These are phyloP conservation scores for Microdochium nivale DNA, from an alignment of 2,329 filamentous ascomycete genomes.

Conservation along the genomic window DNA sequence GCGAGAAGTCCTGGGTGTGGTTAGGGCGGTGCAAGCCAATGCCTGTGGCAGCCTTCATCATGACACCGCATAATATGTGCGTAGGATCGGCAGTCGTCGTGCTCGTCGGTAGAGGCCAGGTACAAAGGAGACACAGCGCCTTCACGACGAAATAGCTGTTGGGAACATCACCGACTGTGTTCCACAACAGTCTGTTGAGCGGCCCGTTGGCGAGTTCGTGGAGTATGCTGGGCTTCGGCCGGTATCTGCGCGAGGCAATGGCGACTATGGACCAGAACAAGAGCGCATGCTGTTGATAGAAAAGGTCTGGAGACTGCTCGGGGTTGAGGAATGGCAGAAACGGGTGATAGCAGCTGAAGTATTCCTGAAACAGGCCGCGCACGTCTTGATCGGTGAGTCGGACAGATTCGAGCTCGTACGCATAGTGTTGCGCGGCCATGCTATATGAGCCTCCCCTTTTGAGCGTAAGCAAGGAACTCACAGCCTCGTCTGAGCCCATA, in stretches of 20 bases:
- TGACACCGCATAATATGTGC: conserved; percentile 71
- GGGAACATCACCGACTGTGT: conserved; percentile 67
- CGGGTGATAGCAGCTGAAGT: conserved; percentile 67
- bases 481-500: conserved; percentile 61
- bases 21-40: conserved; percentile 75
- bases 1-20: conserved; percentile 75
- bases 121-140: conserved; percentile 69
- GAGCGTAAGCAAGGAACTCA: conserved; percentile 56
- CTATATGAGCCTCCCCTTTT: conserved; percentile 57
- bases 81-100: conserved; percentile 73
- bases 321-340: conserved; percentile 70
- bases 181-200: conserved; percentile 66
- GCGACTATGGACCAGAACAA: conserved; percentile 81
- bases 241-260: conserved; percentile 65
- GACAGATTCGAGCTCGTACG: conserved; percentile 54
- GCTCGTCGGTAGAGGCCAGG: conserved; percentile 77
- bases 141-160: conserved; percentile 76
- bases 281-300: conserved; percentile 68
- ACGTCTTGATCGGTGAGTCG: conserved; percentile 56
- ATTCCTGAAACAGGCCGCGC: conserved; percentile 61
- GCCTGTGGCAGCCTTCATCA: conserved; percentile 82
- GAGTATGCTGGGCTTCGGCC: conserved; percentile 53
- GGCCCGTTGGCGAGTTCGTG: conserved; percentile 56
- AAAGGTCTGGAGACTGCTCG: conserved; percentile 59
- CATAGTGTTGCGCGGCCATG: conserved; percentile 43